Evolutionary conservation across 768 basidiomycete species (phyloP), one percentile per base, ranked within the genome.

Genomic region (Serendipita sp.): DNA sequence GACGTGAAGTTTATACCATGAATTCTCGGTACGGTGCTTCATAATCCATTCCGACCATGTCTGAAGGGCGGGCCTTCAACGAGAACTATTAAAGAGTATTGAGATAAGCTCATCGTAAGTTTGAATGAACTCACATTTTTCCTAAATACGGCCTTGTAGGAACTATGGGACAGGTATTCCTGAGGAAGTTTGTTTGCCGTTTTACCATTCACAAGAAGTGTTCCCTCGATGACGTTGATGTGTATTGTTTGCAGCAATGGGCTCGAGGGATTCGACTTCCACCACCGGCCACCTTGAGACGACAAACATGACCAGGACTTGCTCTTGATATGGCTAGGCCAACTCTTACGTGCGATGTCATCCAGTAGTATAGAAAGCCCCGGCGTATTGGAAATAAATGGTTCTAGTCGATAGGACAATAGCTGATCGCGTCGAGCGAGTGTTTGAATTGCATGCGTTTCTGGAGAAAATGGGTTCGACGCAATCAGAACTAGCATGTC

Each of bases 161-260:
- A 68, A 1, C 71, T 35, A 67, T 80, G 74, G 0, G 30, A 54
- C 1, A 69, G 46, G 34, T 80, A 76, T 0, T 67, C 65, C 5
- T 46, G 34, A 0, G 80, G 77, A 13, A 81, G 73, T 28, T 72
- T 73, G 16, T 77, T 75, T 7, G 77, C 64, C 0, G 75, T 72
- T 65, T 73, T 73, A 4, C 79, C 80, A 10, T 77, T 69, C 8
- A 82, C 71, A 16, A 80, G 71, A 1, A 82, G 69, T 28, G 68
- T 58, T 11, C 79, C 80, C 16, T 72, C 68, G 2, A 80, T 66
- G 1, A 81, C 38, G 64, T 82, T 75, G 18, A 78, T 75, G 72
- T 3, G 81, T 71, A 18, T n/a, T 54, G 52, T 75, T 75, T 18
- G 68, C 66, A 38, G 48, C 44, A 63, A 35, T 68, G 65, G 13